Percentiles rank a stretch among this genome's conserved stretches.
Conservation (phyloP, 2,329 filamentous ascomycete genomes). For the Hymenotorrendiella dingleyae region DNA sequence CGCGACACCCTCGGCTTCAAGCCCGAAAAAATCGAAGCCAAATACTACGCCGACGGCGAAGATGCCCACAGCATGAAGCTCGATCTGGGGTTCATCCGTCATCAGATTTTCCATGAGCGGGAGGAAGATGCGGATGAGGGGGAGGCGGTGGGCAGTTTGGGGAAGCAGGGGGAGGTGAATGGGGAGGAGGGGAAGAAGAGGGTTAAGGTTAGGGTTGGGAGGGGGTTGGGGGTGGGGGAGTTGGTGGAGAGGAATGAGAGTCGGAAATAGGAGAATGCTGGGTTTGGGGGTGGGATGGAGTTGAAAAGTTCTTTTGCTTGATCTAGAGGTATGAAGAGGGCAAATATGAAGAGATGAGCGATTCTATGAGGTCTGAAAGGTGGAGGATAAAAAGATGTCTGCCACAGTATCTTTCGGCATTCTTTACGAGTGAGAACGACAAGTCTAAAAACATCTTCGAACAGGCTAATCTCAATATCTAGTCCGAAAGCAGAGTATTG, state of each 20-base stretch:
- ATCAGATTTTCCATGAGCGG: constrained; percentile 45
- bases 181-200: constrained; percentile 49
- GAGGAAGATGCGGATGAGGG: constrained; percentile 56
- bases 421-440: too few relatives aligned
- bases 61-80: constrained; percentile 93
- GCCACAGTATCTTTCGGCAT: too few relatives aligned
- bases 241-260: constrained; percentile 67
- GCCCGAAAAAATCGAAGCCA: constrained; percentile 77
- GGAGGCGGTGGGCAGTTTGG: constrained; percentile 62
- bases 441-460: too few relatives aligned
- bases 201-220: constrained; percentile 80
- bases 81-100: constrained; percentile 58
- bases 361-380: too few relatives aligned
- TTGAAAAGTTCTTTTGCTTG: constrained; percentile 8
- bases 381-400: too few relatives aligned
- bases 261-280: constrained; percentile 32
- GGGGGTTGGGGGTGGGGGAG: constrained; percentile 71
- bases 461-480: too few relatives aligned
- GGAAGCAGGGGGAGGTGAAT: constrained; percentile 38
- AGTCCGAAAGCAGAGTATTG: too few relatives aligned
- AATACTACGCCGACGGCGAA: constrained; percentile 97
- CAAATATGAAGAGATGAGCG: too few relatives aligned
- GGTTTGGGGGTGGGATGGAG: constrained; percentile 6
- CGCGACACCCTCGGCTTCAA: constrained; percentile 85
- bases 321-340: neutral